Evolutionary conservation across 2,329 filamentous ascomycete genomes (phyloP), one percentile per base, ranked within the genome.

Genomic region (Cercospora sp.): DNA sequence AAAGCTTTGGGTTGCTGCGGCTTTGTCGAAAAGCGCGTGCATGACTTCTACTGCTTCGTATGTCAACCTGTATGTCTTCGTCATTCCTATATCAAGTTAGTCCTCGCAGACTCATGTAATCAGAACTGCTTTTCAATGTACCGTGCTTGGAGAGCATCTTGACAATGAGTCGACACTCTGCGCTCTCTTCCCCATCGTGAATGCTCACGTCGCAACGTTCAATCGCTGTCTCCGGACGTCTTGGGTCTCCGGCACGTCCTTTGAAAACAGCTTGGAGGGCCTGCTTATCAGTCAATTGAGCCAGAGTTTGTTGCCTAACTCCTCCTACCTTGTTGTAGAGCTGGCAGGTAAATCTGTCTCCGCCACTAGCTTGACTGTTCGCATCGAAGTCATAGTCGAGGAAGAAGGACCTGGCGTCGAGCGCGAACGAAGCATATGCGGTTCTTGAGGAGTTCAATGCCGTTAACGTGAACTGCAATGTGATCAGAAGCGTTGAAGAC

Each of bases 381-480:
- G 70, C 67, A 20, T 81, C 80, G 73, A 88, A 94, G 63, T 87
- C 85, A 79, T 93, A 94, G 39, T 85, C 86, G 6, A 89, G 86
- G 80, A 93, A 93, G 81, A 94, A 94, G 45, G 87, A 85, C 71
- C 82, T 86, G 48, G 87, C 85, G 53, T 89, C 83, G 63, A 94
- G 87, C 7, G 86, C 86, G 74, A 93, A 89, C 67, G 89, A 90
- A 28, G 90, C 89, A 77, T 94, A 94, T 18, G 90, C 91, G 3
- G 91, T 92, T 76, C 92, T 92, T 65, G 91, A 92, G n/a, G 87
- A 86, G 77, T 94, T 94, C 70, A 94, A 82, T 13, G 91, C 88
- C 13, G 90, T 92, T 64, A 94, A 83, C 4, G 89, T 84, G 71
- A 94, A 85, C 91, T 92, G 69, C 59, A 6, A 13, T 30, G 16